Conservation (phyloP, 352 stramenopile genomes). For the Phytophthora nicotianae region DNA sequence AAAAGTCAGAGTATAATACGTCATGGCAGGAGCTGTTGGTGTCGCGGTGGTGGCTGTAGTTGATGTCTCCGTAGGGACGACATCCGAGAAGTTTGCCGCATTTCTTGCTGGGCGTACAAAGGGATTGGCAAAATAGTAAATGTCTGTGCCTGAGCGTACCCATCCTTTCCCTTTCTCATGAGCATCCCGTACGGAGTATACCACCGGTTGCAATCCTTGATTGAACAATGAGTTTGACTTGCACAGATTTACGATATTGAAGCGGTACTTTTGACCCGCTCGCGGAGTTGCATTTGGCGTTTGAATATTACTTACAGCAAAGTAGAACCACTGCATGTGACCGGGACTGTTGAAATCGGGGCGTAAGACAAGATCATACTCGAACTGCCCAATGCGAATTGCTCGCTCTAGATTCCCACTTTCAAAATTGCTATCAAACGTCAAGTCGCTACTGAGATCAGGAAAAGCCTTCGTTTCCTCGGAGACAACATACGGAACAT, state of each 20-base stretch:
- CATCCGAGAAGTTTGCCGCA: constrained; percentile 3
- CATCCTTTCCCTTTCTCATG: constrained; percentile 63
- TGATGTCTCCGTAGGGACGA: constrained; percentile 5
- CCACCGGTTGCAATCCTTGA: constrained; percentile 87
- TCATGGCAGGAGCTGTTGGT: constrained; percentile 12
- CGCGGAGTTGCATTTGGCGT: constrained; percentile 2
- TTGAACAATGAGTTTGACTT: constrained; percentile 94
- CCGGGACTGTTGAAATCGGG: constrained; percentile 84
- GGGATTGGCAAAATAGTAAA: constrained; percentile 89
- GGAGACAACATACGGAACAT: constrained; percentile 47
- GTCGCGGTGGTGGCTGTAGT: not conserved
- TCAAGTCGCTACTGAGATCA: constrained; percentile 44
- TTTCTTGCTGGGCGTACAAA: constrained; percentile 41
- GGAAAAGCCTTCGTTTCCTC: constrained; percentile 30
- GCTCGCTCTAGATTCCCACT: constrained; percentile 90
- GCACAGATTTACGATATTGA: constrained; percentile 94
- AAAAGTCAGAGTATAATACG: constrained; percentile 91
- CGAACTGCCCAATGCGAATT: constrained; percentile 78
- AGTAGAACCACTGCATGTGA: constrained; percentile 96
- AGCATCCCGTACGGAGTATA: constrained; percentile 86
- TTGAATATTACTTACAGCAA: constrained; percentile 84
- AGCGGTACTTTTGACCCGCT: constrained; percentile 63
- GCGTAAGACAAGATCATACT: constrained; percentile 92
- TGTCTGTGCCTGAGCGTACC: constrained; percentile 70
- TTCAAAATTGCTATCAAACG: constrained; percentile 94